These are phyloP conservation scores for Arxiozyma bovina DNA, from an alignment of 1,139 yeast genomes.

Conservation along the genomic window DNA sequence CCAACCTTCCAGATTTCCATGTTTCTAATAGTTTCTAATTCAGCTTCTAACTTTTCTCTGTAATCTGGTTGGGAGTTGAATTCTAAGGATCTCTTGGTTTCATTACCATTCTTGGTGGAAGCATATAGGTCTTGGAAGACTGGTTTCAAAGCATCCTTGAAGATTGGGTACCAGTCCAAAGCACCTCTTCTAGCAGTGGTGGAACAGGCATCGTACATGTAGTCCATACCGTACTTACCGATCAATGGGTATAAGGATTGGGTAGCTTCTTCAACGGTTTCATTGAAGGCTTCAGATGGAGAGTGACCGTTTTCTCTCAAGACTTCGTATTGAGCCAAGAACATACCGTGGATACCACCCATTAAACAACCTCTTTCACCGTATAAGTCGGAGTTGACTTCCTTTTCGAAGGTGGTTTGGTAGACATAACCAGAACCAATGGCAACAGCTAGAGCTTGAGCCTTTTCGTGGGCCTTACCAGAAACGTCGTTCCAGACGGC, in stretches of 20 bases:
- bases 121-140: conserved; percentile 93
- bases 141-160: conserved; percentile 98
- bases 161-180: conserved; percentile 98
- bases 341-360: conserved; percentile 99
- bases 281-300: conserved; percentile 99
- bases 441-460: conserved; percentile 97
- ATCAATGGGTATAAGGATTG: conserved; percentile 98
- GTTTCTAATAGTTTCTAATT: conserved; percentile 83
- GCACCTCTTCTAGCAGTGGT: conserved; percentile 99
- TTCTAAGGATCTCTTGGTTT: conserved; percentile 95
- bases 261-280: conserved; percentile 99
- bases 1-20: conserved; percentile 99
- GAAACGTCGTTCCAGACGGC: conserved; percentile 99
- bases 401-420: conserved; percentile 98
- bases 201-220: conserved; percentile 99
- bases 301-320: conserved; percentile 99
- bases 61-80: conserved; percentile 97
- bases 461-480: conserved; percentile 99
- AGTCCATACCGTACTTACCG: conserved; percentile 99
- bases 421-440: conserved; percentile 99
- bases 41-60: conserved; percentile 93
- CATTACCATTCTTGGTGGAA: conserved; percentile 91
- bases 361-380: conserved; percentile 99
- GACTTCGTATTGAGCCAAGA: conserved; percentile 99
- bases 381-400: conserved; percentile 97